Evolutionary conservation across 2,329 filamentous ascomycete species (phyloP).

Genomic region (Cordyceps cicadae): DNA sequence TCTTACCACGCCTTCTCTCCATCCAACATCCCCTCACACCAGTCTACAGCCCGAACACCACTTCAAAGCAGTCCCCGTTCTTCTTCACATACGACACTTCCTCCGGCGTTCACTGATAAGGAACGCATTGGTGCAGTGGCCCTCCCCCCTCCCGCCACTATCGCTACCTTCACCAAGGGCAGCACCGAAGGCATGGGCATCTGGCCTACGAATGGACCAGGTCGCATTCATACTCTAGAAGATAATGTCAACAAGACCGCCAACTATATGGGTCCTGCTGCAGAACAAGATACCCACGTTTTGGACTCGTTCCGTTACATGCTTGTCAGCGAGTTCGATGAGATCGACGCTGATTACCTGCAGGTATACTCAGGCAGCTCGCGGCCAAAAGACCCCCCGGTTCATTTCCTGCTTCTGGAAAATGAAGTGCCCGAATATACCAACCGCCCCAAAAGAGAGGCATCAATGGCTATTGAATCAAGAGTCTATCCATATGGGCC

Average conservation of each 20-base stretch:
- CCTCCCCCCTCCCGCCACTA: not conserved
- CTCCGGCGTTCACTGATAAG: not conserved
- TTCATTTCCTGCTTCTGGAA: constrained; percentile 37
- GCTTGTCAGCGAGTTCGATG: constrained; percentile 35
- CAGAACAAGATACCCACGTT: constrained; percentile 39
- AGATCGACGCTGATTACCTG: constrained; percentile 36
- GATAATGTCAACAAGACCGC: constrained; percentile 34
- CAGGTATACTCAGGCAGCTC: constrained; percentile 32
- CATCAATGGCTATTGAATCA: constrained; percentile 35
- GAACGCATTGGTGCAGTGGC: not conserved
- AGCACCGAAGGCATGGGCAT: constrained; percentile 12
- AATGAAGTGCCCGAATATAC: constrained; percentile 37
- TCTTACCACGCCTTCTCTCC: constrained; percentile 5
- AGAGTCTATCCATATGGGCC: constrained; percentile 33
- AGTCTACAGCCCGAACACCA: not conserved
- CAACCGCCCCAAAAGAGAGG: constrained; percentile 26
- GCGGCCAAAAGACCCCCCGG: constrained; percentile 28
- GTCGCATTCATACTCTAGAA: constrained; percentile 29
- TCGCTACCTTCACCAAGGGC: constrained; percentile 10
- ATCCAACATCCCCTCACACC: not conserved
- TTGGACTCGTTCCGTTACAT: constrained; percentile 39
- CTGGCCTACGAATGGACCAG: constrained; percentile 12
- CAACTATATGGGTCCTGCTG: constrained; percentile 36
- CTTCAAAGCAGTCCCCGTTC: not conserved
- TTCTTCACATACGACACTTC: not conserved